These are phyloP conservation scores for Arxiozyma slooffiae DNA, from an alignment of 1,139 yeast genomes.

Conservation along the genomic window DNA sequence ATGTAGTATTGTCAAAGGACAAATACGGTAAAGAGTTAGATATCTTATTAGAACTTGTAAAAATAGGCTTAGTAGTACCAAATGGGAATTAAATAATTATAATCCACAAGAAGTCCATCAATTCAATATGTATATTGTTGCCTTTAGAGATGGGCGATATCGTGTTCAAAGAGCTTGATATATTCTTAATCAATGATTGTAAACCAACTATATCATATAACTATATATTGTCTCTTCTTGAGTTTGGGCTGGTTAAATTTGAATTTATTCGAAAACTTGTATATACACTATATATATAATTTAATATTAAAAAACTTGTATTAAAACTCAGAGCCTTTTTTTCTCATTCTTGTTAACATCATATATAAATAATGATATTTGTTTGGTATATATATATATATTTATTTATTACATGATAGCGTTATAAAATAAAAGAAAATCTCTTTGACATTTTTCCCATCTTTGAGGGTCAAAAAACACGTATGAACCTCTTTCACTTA, in stretches of 20 bases:
- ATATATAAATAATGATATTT: background rate
- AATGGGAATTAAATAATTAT: slow-evolving; percentile 86
- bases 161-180: slow-evolving; percentile 33
- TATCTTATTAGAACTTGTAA: slow-evolving; percentile 64
- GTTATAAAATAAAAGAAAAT: slow-evolving; percentile 59
- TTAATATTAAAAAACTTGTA: background rate
- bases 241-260: background rate
- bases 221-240: background rate
- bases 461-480: slow-evolving; percentile 91
- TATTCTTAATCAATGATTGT: background rate
- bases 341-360: background rate
- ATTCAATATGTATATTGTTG: slow-evolving; percentile 81
- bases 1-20: slow-evolving; percentile 58
- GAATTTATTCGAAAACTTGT: background rate
- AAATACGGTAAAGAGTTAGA: slow-evolving; percentile 73
- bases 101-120: slow-evolving; percentile 91
- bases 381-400: background rate
- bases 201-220: background rate
- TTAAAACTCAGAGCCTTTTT: too few relatives aligned
- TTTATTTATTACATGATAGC: slow-evolving; percentile 34
- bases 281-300: background rate
- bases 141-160: slow-evolving; percentile 92
- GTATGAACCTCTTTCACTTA: slow-evolving; percentile 91
- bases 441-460: slow-evolving; percentile 91
- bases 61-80: slow-evolving; percentile 75